Base-by-base conservation (phyloP, 2,329 filamentous ascomycete genomes). In the Fonsecaea erecta region DNA sequence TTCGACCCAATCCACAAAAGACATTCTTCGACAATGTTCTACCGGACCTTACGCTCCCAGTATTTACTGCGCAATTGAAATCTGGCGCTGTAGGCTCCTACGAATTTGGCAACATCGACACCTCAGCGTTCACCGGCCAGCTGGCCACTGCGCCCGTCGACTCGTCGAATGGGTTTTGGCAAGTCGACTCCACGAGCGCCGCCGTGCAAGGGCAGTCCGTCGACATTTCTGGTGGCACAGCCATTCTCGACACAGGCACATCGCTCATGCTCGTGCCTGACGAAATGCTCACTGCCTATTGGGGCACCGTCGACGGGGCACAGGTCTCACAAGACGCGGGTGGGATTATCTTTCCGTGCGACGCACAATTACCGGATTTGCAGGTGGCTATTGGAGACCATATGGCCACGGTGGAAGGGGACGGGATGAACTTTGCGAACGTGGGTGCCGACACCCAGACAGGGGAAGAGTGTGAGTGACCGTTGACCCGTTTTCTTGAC, bases 1-100 rank as follows among this genome's bases (percentile, higher is more conserved):
- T 90, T 65, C 74, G 82, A 73, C 88, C 89, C 0, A 78, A 81
- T 16, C 78, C 81, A 68, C 87, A 90, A 70, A 88, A 87, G 77
- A 92, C 89, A 11, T 92, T 91, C 76, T 91, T 92, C 74, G 88
- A 90, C 73, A 92, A 90, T 74, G 79, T 90, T 70, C 84, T 85
- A 75, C 68, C 76, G n/a, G 76, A 79, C 18, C 84, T 92, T 26
- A 82, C 85, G 28, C 77, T 85, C 75, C 89, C 89, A 0, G 78
- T 93, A 46, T 90, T 93, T 77, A 91, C 90, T 0, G 89, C 88
- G 26, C 84, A 89, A 66, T 81, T 94, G 52, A 85, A 86, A 73
- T 82, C 85, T 69, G 81, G 83, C 64, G 80, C 81, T 16, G 79
- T 81, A 1, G 90, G 90, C 52, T 83, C 84, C 32, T 93, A 92